phyloP scores from a whole-genome alignment of 1,284 basidiomycete species.

The Rhizopogon hawkerae region DNA sequence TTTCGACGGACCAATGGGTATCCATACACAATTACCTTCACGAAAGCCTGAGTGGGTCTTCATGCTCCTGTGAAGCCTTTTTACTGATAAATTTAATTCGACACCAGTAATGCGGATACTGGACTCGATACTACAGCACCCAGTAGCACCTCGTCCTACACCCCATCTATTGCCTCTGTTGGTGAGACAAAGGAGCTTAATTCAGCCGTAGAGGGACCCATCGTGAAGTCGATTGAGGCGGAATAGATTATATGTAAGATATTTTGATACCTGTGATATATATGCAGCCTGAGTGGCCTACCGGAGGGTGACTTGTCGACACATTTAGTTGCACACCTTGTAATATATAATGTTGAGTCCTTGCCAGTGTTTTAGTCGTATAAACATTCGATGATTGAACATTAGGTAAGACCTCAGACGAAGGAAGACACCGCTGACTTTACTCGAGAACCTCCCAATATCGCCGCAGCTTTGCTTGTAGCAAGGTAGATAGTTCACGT shows the following conservation, averaged over 20 bases:
- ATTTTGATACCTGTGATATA: not conserved
- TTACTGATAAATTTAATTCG: not conserved
- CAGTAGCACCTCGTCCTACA: not conserved
- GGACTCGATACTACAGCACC: not conserved
- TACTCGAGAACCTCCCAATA: too few relatives aligned
- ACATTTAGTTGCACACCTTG: too few relatives aligned
- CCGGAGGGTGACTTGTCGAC: too few relatives aligned
- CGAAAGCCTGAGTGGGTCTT: not conserved
- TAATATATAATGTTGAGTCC: too few relatives aligned
- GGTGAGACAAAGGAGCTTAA: not conserved
- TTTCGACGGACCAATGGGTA: constrained; percentile 19
- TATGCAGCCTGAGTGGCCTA: not conserved
- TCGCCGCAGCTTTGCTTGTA: too few relatives aligned
- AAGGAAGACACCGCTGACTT: too few relatives aligned
- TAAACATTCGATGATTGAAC: too few relatives aligned
- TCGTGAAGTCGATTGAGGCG: not conserved
- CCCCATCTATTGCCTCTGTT: not conserved
- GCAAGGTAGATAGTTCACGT: too few relatives aligned
- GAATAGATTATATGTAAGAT: not conserved
- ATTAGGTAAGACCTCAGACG: too few relatives aligned
- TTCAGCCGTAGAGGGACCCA: not conserved
- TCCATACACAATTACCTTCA: not conserved
- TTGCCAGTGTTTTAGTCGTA: too few relatives aligned
- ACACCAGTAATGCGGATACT: not conserved
- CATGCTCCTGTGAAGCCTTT: not conserved